These are phyloP conservation scores for Alternaria sp. DNA, from an alignment of 2,329 filamentous ascomycete species.

Conservation along the genomic window DNA sequence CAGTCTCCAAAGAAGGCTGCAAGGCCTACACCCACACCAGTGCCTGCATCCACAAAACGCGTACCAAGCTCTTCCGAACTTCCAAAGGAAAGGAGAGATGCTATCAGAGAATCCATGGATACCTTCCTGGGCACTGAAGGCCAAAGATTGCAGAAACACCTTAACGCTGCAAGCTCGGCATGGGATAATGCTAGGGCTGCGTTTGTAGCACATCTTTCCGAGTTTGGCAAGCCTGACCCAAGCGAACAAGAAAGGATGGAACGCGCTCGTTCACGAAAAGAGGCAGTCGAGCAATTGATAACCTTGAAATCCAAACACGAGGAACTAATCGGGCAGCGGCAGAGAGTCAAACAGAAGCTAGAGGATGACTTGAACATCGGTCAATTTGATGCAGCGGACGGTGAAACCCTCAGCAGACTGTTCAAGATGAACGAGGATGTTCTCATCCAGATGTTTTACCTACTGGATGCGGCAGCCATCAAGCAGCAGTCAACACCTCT, in stretches of 20 bases:
- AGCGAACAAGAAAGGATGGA: constrained; percentile 31
- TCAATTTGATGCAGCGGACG: constrained; percentile 33
- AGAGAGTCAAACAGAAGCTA: constrained; percentile 36
- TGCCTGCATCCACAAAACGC: constrained; percentile 1
- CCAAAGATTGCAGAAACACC: constrained; percentile 29
- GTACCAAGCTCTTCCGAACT: constrained; percentile 31
- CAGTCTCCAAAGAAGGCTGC: constrained; percentile 26
- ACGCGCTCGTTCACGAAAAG: constrained; percentile 34
- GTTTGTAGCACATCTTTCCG: constrained; percentile 35
- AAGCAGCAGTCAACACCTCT: constrained; percentile 19
- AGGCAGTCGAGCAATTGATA: constrained; percentile 39
- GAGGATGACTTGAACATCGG: constrained; percentile 38
- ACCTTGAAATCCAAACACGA: constrained; percentile 27
- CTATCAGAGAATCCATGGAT: constrained; percentile 28
- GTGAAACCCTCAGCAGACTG: constrained; percentile 31
- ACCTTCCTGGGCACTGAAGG: constrained; percentile 35
- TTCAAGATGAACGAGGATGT: constrained; percentile 37
- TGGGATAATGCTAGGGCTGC: constrained; percentile 36
- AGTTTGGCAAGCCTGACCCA: constrained; percentile 29
- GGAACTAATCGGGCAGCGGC: constrained; percentile 23
- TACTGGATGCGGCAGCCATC: constrained; percentile 35
- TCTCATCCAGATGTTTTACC: constrained; percentile 37
- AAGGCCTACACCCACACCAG: constrained; percentile 5
- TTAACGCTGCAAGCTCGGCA: constrained; percentile 28
- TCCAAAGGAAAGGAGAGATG: constrained; percentile 32